Evolutionary conservation across 768 basidiomycete species (phyloP), one percentile per base, ranked within the genome.

Genomic region (Lentinula sp.): DNA sequence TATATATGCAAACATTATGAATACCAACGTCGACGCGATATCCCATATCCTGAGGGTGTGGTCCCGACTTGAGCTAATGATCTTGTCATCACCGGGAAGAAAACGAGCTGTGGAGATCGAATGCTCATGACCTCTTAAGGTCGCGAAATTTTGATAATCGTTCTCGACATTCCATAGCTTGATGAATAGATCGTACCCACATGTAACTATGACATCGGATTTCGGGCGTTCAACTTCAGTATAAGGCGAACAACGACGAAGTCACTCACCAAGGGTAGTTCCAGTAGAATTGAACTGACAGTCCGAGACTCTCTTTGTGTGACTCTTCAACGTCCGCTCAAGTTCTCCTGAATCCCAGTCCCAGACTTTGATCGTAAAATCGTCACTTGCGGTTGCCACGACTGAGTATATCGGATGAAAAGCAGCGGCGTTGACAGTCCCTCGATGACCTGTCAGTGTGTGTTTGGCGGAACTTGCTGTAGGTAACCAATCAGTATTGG

Each of bases 261-360:
- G 18, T 36, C n/a, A 63, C 72, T 42, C 66, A 88, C 89, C 87
- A 60, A 89, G 74, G n/a, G 81, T 65, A 50, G 77, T 81, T 10
- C 89, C 88, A 68, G 85, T 87, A 50, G 79, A 76, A 67, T 90
- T 85, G 65, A 83, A 90, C 65, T 90, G 85, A 52, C 85, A 81
- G 71, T 89, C 89, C 59, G 81, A 79, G 6, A 90, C 85, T 16
- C 81, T 79, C 65, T 84, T 85, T 37, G 88, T 90, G 72, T 90
- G 89, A 1, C 86, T 87, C 68, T 88, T 88, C 35, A 90, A 70
- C 16, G 88, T 90, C 67, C 86, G 69, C 71, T 90, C 89, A 64
- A 88, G 81, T 59, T 88, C 88, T 20, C 88, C 89, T 23, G 84
- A 81, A 68, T 90, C 88, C 88, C 88, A 90, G 64, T 90, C 88